Conservation (phyloP, 441 rosid species). For the Dalechampia spathulata region DNA sequence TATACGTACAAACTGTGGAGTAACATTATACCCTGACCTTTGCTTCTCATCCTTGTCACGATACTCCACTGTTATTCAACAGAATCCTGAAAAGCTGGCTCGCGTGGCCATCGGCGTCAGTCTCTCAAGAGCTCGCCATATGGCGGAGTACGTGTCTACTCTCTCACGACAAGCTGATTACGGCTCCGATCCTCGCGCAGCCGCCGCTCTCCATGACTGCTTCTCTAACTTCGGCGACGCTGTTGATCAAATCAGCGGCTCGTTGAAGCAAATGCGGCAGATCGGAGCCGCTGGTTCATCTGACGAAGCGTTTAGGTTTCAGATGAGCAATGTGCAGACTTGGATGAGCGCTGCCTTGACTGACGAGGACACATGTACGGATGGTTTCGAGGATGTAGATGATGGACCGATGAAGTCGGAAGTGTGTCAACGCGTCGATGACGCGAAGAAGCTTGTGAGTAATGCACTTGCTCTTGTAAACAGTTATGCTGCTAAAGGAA, state of each 20-base stretch:
- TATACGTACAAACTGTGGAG: conserved; percentile 67
- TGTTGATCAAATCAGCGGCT: conserved; percentile 70
- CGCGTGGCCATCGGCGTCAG: conserved; percentile 53
- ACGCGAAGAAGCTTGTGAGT: conserved; percentile 57
- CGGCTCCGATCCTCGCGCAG: conserved; percentile 42
- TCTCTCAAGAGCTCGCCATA: conserved; percentile 38
- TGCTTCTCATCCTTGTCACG: conserved; percentile 58
- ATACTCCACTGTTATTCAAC: conserved; percentile 46
- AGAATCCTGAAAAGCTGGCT: conserved; percentile 56
- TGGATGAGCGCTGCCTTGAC: conserved; percentile 96
- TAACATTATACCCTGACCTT: conserved; percentile 69
- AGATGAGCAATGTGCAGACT: conserved; percentile 81
- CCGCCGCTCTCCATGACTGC: conserved; percentile 74
- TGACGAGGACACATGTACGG: conserved; percentile 85
- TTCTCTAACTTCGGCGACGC: conserved; percentile 75
- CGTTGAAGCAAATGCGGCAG: conserved; percentile 67
- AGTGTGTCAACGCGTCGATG: conserved; percentile 35
- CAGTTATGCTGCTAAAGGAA: conserved; percentile 42
- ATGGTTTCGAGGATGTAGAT: conserved; percentile 56
- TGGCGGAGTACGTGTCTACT: conserved; percentile 45
- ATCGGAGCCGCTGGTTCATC: conserved; percentile 28
- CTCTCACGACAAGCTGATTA: conserved; percentile 54
- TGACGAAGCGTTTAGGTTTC: conserved; percentile 41
- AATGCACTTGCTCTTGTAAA: conserved; percentile 83
- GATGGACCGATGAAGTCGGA: conserved; percentile 40